Conservation (phyloP, 2,329 filamentous ascomycete species). For the Mycosphaerelloides madeirae region DNA sequence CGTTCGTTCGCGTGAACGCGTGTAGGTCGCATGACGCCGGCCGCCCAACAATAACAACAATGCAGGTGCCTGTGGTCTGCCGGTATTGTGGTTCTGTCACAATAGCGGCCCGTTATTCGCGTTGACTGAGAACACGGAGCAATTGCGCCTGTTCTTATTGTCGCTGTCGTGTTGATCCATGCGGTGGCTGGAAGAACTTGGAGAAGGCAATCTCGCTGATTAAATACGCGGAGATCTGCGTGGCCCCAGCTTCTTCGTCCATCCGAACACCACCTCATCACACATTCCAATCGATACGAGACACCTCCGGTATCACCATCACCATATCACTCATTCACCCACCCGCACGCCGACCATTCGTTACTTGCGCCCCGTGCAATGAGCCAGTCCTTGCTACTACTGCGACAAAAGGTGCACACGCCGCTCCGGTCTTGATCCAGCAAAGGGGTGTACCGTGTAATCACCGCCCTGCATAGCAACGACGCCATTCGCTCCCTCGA, state of each 20-base stretch:
- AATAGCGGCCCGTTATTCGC: background rate
- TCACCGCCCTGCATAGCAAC: constrained; percentile 3
- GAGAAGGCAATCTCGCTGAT: background rate
- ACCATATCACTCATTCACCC: background rate
- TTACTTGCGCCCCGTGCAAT: background rate
- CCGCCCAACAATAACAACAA: background rate
- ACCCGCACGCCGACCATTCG: background rate
- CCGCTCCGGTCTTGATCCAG: constrained; percentile 4
- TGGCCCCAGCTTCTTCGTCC: background rate
- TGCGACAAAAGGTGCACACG: constrained; percentile 1
- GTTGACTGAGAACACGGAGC: background rate
- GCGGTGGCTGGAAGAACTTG: no score
- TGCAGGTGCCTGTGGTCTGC: background rate
- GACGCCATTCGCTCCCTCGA: background rate
- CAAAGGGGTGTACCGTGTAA: constrained; percentile 5
- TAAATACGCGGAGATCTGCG: background rate
- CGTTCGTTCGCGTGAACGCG: background rate
- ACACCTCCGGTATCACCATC: background rate
- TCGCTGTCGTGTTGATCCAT: no score
- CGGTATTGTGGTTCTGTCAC: background rate
- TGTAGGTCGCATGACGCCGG: background rate
- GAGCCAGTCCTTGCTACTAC: constrained; percentile 3
- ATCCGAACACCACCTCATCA: background rate
- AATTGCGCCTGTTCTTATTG: background rate
- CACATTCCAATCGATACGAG: background rate